Evolutionary conservation across 2,329 filamentous ascomycete genomes (phyloP), one percentile per base, ranked within the genome.

Genomic region (Venturia pyrina): DNA sequence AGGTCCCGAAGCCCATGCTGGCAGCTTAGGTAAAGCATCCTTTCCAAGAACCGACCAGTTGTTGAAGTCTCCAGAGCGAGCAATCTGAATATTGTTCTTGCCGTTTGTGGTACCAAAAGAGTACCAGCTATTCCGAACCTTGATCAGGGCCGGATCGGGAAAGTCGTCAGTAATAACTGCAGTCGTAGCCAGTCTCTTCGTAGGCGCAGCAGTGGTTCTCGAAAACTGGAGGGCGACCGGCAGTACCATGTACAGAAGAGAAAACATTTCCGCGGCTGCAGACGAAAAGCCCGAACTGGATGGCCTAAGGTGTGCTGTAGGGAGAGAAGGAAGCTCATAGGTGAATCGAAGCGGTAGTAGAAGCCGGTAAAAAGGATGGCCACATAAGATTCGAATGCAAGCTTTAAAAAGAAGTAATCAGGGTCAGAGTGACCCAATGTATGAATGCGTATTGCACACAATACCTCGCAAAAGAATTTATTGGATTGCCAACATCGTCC

Each of bases 41-140:
- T 72, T 64, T 53, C 63, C 61, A 34, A 63, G 71, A 65, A 44
- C 15, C 68, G 17, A 59, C 68, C 19, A 76, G 75, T 75, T 77
- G 44, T 70, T 71, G 68, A 78, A 77, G 67, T 78, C 69, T 1
- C 61, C 67, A 5, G 75, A 76, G 3, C 71, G 75, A 6, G 77
- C 77, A n/a, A 78, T 67, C 63, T 78, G 77, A 13, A 79, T 70
- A 48, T 76, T 69, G 8, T 73, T 72, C 2, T 72, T 73, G 63
- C 73, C 73, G 66, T 74, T 76, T 50, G 71, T 72, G 65, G 77
- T 78, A 0, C 71, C 76, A 64, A 72, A 77, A 1, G 76, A 75
- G 62, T 76, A 77, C 72, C 73, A 78, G 0, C 70, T 73, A 24
- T 72, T 72, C 24, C 73, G 70, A 34, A 71, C 67, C 44, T 71